phyloP scores from a whole-genome alignment of 2,329 filamentous ascomycete genomes.

The Curvularia verruculosa region DNA sequence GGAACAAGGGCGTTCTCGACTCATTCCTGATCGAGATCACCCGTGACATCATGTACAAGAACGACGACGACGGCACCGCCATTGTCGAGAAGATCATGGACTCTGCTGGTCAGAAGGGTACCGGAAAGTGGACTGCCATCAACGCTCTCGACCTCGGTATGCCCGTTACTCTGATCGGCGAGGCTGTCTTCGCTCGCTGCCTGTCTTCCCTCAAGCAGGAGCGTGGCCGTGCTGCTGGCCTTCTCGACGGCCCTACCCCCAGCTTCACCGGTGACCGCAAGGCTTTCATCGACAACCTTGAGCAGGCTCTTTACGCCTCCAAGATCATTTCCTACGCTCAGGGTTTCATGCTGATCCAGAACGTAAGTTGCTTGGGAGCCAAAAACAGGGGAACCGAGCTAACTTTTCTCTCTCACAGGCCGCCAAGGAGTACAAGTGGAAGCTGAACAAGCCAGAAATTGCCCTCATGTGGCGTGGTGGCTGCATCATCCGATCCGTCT shows the following conservation, averaged over 20 bases:
- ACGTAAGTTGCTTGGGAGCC: slow-evolving; percentile 63
- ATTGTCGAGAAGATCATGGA: slow-evolving; percentile 99
- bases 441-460: slow-evolving; percentile 99
- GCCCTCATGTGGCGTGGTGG: slow-evolving; percentile 99
- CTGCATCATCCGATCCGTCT: slow-evolving; percentile 99
- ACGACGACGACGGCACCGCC: slow-evolving; percentile 87
- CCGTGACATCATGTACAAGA: slow-evolving; percentile 97
- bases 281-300: slow-evolving; percentile 93
- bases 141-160: slow-evolving; percentile 98
- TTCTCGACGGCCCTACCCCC: slow-evolving; percentile 77
- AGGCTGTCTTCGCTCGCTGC: slow-evolving; percentile 95
- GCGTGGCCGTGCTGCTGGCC: slow-evolving; percentile 79
- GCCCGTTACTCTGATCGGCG: slow-evolving; percentile 97
- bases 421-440: slow-evolving; percentile 95
- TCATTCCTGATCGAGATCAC: slow-evolving; percentile 99
- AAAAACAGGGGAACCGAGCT: background rate
- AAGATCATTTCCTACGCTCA: slow-evolving; percentile 99
- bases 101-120: slow-evolving; percentile 98
- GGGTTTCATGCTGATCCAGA: slow-evolving; percentile 99
- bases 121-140: slow-evolving; percentile 99
- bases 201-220: slow-evolving; percentile 93
- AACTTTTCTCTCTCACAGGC: slow-evolving; percentile 67
- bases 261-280: slow-evolving; percentile 89
- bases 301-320: slow-evolving; percentile 98
- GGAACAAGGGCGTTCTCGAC: slow-evolving; percentile 98